Percentiles rank a stretch among this genome's conserved stretches.
phyloP scores from a whole-genome alignment of 1,139 yeast genomes.

The Magnusiomyces sp. region DNA sequence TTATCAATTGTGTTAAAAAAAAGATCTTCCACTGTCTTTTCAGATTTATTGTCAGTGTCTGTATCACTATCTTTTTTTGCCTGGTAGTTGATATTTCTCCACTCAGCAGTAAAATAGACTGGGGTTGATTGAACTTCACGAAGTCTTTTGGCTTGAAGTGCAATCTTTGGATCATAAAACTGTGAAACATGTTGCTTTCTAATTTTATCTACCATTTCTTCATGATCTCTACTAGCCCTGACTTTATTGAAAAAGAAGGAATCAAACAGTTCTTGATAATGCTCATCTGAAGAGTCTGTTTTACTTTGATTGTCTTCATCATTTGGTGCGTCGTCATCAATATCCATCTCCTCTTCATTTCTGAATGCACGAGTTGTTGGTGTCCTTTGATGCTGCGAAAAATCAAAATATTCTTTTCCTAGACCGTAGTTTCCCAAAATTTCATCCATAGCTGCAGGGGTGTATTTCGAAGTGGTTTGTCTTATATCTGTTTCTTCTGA shows the following conservation, averaged over 20 bases:
- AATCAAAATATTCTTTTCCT: conserved; percentile 1
- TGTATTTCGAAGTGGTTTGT: background rate
- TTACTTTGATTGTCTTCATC: background rate
- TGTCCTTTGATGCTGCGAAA: background rate
- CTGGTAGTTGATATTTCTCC: too few relatives aligned
- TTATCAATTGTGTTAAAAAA: too few relatives aligned
- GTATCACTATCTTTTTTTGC: too few relatives aligned
- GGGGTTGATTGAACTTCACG: background rate
- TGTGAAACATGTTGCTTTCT: background rate
- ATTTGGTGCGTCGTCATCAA: background rate
- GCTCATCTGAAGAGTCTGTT: background rate
- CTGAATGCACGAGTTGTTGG: too few relatives aligned
- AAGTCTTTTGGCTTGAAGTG: background rate
- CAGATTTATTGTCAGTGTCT: too few relatives aligned
- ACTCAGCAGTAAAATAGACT: too few relatives aligned
- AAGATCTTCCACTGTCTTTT: too few relatives aligned
- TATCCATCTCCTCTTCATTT: too few relatives aligned
- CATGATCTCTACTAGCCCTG: background rate
- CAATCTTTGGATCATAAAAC: background rate
- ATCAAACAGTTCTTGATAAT: background rate
- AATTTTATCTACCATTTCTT: background rate
- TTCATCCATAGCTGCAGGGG: background rate
- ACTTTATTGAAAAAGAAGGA: background rate
- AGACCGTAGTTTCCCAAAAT: conserved; percentile 1
- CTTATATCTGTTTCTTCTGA: background rate